phyloP scores from a whole-genome alignment of 768 basidiomycete genomes.

The Kwoniella bestiolae region DNA sequence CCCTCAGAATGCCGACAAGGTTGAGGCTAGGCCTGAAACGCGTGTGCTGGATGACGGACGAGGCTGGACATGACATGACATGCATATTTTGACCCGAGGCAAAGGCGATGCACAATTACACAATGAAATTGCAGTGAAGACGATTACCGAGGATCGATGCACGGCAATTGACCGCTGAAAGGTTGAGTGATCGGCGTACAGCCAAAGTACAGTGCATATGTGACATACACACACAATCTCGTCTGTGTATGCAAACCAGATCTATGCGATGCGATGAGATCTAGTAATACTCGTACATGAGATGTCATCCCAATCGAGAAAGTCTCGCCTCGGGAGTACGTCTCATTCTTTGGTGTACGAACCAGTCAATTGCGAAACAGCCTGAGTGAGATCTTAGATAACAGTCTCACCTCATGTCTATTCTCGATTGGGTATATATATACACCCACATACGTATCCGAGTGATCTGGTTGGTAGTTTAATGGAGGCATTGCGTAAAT shows the following conservation, averaged over 20 bases:
- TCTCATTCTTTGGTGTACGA: background rate
- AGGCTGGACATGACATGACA: background rate
- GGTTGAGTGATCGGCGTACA: background rate
- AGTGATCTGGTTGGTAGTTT: background rate
- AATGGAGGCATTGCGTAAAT: no score
- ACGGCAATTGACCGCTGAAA: no score
- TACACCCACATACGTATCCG: no score
- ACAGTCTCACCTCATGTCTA: no score
- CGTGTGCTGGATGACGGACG: conserved; percentile 1
- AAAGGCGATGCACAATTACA: background rate
- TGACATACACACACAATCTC: no score
- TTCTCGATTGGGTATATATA: no score
- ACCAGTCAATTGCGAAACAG: background rate
- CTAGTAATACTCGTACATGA: no score
- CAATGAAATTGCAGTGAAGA: no score
- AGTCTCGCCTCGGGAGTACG: background rate
- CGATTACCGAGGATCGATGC: no score
- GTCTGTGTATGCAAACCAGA: no score
- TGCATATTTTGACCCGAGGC: background rate
- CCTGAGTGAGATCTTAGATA: background rate
- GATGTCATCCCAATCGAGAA: background rate
- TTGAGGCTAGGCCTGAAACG: background rate
- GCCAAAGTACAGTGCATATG: no score
- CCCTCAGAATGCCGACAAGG: background rate
- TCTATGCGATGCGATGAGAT: no score